A percentile compares a stretch with the other conserved stretches of the same genome.
Evolutionary conservation across 2,329 filamentous ascomycete genomes (phyloP).

Genomic region (Stylonectria norvegica): DNA sequence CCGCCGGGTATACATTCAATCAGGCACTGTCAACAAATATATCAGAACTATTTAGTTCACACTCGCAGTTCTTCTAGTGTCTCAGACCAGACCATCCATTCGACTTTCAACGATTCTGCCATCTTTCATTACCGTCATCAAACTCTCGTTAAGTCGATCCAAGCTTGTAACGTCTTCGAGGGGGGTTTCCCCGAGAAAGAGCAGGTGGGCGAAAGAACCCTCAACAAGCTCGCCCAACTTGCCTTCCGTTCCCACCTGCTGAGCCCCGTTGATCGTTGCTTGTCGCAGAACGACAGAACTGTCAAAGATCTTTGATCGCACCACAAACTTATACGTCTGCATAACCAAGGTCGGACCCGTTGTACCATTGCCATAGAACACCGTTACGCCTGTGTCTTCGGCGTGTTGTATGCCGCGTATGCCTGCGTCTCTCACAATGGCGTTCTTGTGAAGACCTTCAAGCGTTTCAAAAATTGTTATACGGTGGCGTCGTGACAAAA

Average conservation of each 20-base stretch:
- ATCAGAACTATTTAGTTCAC: not conserved
- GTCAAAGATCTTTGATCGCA: slow-evolving; percentile 25
- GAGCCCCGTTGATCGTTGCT: slow-evolving; percentile 47
- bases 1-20: no score
- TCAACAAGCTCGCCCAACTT: slow-evolving; percentile 48
- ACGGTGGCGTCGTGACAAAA: slow-evolving; percentile 44
- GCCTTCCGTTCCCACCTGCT: slow-evolving; percentile 44
- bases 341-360: slow-evolving; percentile 30
- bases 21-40: no score
- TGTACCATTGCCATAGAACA: slow-evolving; percentile 51
- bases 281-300: slow-evolving; percentile 25
- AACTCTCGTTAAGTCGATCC: slow-evolving; percentile 43
- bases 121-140: slow-evolving; percentile 53
- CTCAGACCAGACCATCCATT: not conserved
- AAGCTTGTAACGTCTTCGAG: slow-evolving; percentile 53
- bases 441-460: slow-evolving; percentile 47
- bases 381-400: slow-evolving; percentile 48
- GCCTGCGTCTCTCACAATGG: slow-evolving; percentile 45
- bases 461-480: slow-evolving; percentile 42
- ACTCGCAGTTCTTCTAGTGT: not conserved
- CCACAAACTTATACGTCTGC: slow-evolving; percentile 33
- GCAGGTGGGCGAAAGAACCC: slow-evolving; percentile 51
- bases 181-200: slow-evolving; percentile 51
- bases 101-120: slow-evolving; percentile 38
- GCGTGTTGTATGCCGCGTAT: slow-evolving; percentile 47